Percentiles rank a stretch among this genome's conserved stretches.
Evolutionary conservation across 768 basidiomycete species (phyloP).

Genomic region (Kwoniella dendrophila): DNA sequence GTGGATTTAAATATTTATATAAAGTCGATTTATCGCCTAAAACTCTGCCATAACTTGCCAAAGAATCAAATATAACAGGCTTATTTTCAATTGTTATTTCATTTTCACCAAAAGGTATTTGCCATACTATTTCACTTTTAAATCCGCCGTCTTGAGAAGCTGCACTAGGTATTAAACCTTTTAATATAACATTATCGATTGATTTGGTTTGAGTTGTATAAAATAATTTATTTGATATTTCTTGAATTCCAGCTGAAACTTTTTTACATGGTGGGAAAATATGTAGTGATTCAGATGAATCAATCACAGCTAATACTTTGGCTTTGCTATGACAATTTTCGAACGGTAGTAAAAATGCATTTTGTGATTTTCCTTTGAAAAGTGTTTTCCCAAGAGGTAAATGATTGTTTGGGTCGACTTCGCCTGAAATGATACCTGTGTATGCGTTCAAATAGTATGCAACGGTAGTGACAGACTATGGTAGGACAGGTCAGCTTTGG

Average conservation of each 20-base stretch:
- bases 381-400: constrained; percentile 41
- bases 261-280: constrained; percentile 55
- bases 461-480: constrained; percentile 37
- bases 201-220: constrained; percentile 25
- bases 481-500: not conserved
- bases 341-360: constrained; percentile 45
- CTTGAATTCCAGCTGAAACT: constrained; percentile 35
- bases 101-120: constrained; percentile 62
- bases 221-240: constrained; percentile 37
- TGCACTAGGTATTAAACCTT: constrained; percentile 27
- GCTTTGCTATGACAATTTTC: constrained; percentile 49
- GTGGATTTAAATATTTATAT: constrained; percentile 92
- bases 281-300: constrained; percentile 36
- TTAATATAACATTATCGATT: constrained; percentile 21
- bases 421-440: constrained; percentile 41
- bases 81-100: constrained; percentile 66
- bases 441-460: constrained; percentile 52
- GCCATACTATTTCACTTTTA: constrained; percentile 70
- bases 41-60: constrained; percentile 81
- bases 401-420: constrained; percentile 19
- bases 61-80: constrained; percentile 57
- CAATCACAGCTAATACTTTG: constrained; percentile 47
- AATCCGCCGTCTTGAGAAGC: constrained; percentile 37
- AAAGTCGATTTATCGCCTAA: constrained; percentile 82
- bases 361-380: constrained; percentile 32